Evolutionary conservation across 495 filamentous ascomycete species (phyloP).

Genomic region (Cryomyces minteri): DNA sequence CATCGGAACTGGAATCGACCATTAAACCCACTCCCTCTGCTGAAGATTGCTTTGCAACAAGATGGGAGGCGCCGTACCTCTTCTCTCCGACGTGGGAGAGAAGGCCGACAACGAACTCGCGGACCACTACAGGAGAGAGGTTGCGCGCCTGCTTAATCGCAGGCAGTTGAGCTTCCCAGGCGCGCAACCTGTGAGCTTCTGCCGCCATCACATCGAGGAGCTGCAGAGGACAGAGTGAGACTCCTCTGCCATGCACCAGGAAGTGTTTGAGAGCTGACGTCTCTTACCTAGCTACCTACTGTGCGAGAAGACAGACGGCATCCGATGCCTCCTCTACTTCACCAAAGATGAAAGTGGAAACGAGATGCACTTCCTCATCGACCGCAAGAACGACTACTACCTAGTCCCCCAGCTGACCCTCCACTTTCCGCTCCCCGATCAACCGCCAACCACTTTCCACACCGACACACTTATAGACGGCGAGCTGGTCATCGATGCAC

Average conservation of each 20-base stretch:
- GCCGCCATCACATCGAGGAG: slow-evolving; percentile 55
- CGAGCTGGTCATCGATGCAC: slow-evolving; percentile 69
- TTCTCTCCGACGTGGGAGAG: background rate
- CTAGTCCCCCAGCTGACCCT: slow-evolving; percentile 38
- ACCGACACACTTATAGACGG: slow-evolving; percentile 74
- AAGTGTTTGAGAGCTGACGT: background rate
- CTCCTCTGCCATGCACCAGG: background rate
- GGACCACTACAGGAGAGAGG: slow-evolving; percentile 34
- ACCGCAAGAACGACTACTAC: slow-evolving; percentile 95
- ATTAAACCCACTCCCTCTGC: background rate
- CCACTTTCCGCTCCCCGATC: slow-evolving; percentile 60
- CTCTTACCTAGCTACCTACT: slow-evolving; percentile 54
- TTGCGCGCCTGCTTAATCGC: slow-evolving; percentile 57
- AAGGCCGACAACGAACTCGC: background rate
- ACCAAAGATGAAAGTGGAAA: slow-evolving; percentile 30
- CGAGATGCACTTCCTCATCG: slow-evolving; percentile 68
- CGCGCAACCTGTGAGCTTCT: slow-evolving; percentile 88
- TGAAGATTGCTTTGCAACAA: background rate
- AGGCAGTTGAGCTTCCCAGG: slow-evolving; percentile 58
- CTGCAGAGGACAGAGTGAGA: slow-evolving; percentile 54
- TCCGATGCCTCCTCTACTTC: slow-evolving; percentile 85
- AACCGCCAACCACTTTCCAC: slow-evolving; percentile 45
- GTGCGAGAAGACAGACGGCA: slow-evolving; percentile 95
- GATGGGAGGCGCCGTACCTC: background rate
- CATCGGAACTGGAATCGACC: too few species aligned